Percentiles rank a stretch among this genome's conserved stretches.
Conservation (phyloP, 768 basidiomycete species). For the Rhodotorula diobovata region DNA sequence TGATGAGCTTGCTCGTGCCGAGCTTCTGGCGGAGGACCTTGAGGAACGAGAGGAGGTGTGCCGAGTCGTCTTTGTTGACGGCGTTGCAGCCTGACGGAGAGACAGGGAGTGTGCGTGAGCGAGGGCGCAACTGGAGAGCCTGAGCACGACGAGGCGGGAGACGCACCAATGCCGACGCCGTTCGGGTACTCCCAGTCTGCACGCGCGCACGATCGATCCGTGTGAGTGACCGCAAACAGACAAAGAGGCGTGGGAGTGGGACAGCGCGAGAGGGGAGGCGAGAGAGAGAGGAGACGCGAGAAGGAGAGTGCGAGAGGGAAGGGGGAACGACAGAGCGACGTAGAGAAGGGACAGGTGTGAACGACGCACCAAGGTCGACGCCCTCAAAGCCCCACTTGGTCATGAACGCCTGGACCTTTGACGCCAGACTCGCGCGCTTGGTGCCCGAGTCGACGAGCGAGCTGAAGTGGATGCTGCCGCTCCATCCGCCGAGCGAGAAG, state of each 20-base stretch:
- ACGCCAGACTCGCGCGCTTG: conserved; percentile 57
- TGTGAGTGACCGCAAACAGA: too few relatives aligned
- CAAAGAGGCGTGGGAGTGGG: too few relatives aligned
- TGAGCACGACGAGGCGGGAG: too few relatives aligned
- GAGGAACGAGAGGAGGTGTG: conserved; percentile 72
- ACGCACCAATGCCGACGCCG: conserved; percentile 44
- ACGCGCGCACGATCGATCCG: too few relatives aligned
- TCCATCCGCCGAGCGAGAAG: conserved; percentile 88
- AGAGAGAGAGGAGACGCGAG: not conserved
- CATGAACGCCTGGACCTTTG: conserved; percentile 61
- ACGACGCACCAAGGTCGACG: conserved; percentile 61
- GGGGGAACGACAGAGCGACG: too few relatives aligned
- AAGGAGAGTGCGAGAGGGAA: not conserved
- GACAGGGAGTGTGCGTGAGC: too few relatives aligned
- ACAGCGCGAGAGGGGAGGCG: not conserved
- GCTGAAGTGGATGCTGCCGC: conserved; percentile 74
- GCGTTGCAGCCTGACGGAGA: conserved; percentile 62
- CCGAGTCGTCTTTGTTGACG: conserved; percentile 58
- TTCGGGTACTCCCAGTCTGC: conserved; percentile 68
- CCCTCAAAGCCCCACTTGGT: conserved; percentile 65
- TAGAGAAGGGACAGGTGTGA: too few relatives aligned
- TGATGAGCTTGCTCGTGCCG: conserved; percentile 62
- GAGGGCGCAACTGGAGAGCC: too few relatives aligned
- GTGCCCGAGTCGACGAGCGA: conserved; percentile 56
- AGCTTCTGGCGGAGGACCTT: conserved; percentile 59